Conservation (phyloP, 768 basidiomycete species). For the Lentinula sp. region DNA sequence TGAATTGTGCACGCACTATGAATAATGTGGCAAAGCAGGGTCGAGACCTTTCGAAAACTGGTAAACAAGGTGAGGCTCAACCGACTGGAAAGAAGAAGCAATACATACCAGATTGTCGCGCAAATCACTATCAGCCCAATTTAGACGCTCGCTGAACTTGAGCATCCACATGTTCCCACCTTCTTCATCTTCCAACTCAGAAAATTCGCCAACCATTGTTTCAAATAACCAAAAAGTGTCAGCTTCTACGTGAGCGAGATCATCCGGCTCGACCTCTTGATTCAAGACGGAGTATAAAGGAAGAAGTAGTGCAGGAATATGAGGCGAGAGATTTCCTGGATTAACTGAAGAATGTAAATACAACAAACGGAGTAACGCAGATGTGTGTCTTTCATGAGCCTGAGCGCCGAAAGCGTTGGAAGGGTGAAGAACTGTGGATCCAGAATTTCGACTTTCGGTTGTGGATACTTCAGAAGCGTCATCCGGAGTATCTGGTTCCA, state of each 20-base stretch:
- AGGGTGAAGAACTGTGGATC: slow-evolving; percentile 39
- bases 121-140: slow-evolving; percentile 61
- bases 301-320: slow-evolving; percentile 64
- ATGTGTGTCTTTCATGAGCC: slow-evolving; percentile 54
- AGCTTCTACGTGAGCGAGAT: slow-evolving; percentile 65
- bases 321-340: slow-evolving; percentile 62
- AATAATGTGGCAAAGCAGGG: slow-evolving; percentile 71
- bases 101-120: slow-evolving; percentile 49
- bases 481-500: slow-evolving; percentile 18
- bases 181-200: slow-evolving; percentile 68
- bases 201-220: slow-evolving; percentile 64
- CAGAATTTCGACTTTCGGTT: slow-evolving; percentile 8
- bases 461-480: not conserved
- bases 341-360: slow-evolving; percentile 70
- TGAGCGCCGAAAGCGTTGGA: slow-evolving; percentile 39
- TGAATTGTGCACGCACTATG: slow-evolving; percentile 48
- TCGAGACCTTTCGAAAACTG: slow-evolving; percentile 64
- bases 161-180: slow-evolving; percentile 57
- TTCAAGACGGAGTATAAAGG: slow-evolving; percentile 59
- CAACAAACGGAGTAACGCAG: slow-evolving; percentile 61
- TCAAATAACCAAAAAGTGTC: slow-evolving; percentile 84
- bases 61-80: slow-evolving; percentile 6
- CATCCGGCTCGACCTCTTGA: slow-evolving; percentile 56
- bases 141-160: slow-evolving; percentile 52
- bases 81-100: not conserved